Percentiles rank a stretch among this genome's conserved stretches.
Evolutionary conservation across 768 basidiomycete species (phyloP).

Genomic region (Calocybe cyanea): DNA sequence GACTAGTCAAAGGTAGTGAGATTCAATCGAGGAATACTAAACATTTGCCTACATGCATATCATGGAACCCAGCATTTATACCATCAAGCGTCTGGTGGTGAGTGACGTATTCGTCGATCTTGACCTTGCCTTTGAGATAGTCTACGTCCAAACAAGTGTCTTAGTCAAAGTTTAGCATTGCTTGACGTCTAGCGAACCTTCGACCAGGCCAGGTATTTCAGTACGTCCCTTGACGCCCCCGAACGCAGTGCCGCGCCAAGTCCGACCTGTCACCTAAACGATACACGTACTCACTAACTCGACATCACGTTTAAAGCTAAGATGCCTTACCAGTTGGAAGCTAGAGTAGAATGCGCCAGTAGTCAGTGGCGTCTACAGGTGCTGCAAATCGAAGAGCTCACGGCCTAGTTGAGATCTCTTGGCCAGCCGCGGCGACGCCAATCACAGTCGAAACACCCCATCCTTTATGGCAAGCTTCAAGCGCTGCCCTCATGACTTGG

Average conservation of each 20-base stretch:
- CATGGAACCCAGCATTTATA: conserved; percentile 85
- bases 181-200: conserved; percentile 48
- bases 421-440: conserved; percentile 94
- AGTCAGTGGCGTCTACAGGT: not conserved
- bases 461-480: conserved; percentile 99
- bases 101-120: conserved; percentile 95
- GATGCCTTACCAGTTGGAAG: conserved; percentile 47
- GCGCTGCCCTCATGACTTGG: conserved; percentile 89
- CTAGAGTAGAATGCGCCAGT: conserved; percentile 20
- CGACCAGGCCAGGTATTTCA: conserved; percentile 89
- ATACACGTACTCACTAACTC: conserved; percentile 9
- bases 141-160: conserved; percentile 37
- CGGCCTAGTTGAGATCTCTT: conserved; percentile 91
- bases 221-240: conserved; percentile 98
- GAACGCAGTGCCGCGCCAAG: conserved; percentile 94
- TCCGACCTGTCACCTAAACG: conserved; percentile 76
- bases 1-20: conserved; percentile 33
- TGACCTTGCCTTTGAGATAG: conserved; percentile 76
- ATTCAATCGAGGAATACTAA: not conserved
- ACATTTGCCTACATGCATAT: conserved; percentile 84
- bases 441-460: conserved; percentile 98
- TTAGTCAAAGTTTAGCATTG: too few relatives aligned
- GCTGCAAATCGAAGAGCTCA: conserved; percentile 34
- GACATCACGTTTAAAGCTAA: not conserved
- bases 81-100: conserved; percentile 72